Conservation (phyloP, 2,329 filamentous ascomycete genomes). For the Pseudocercospora cruenta region DNA sequence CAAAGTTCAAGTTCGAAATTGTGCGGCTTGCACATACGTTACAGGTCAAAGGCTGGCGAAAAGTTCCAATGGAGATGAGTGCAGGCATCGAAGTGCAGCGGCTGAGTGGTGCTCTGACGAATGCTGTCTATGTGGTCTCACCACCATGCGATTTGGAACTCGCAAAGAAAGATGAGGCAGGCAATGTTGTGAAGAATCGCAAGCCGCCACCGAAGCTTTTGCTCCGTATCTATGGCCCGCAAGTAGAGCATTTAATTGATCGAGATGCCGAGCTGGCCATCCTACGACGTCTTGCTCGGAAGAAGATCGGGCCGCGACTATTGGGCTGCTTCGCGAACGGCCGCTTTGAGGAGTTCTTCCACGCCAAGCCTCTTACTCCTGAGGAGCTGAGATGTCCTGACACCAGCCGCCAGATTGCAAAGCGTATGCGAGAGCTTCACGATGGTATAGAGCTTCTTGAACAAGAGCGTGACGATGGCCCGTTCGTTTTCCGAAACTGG, state of each 20-base stretch:
- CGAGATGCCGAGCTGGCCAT: slow-evolving; percentile 87
- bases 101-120: slow-evolving; percentile 89
- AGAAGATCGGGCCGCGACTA: slow-evolving; percentile 89
- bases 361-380: slow-evolving; percentile 78
- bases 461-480: slow-evolving; percentile 75
- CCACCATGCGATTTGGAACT: slow-evolving; percentile 68
- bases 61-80: slow-evolving; percentile 72
- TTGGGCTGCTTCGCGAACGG: slow-evolving; percentile 93
- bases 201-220: slow-evolving; percentile 72
- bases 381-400: slow-evolving; percentile 77
- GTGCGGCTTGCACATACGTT: slow-evolving; percentile 87
- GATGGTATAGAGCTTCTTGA: slow-evolving; percentile 86
- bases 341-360: slow-evolving; percentile 91
- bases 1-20: slow-evolving; percentile 89
- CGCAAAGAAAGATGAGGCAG: slow-evolving; percentile 42
- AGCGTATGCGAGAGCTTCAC: slow-evolving; percentile 95
- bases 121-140: slow-evolving; percentile 92
- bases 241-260: slow-evolving; percentile 95
- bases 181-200: slow-evolving; percentile 32
- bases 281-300: slow-evolving; percentile 79
- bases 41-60: slow-evolving; percentile 87
- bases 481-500: slow-evolving; percentile 90
- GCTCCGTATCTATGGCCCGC: slow-evolving; percentile 88
- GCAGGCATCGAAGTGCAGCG: slow-evolving; percentile 71
- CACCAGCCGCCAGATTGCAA: slow-evolving; percentile 90